Conservation (phyloP, 441 rosid genomes). For the Populus hybrid region DNA sequence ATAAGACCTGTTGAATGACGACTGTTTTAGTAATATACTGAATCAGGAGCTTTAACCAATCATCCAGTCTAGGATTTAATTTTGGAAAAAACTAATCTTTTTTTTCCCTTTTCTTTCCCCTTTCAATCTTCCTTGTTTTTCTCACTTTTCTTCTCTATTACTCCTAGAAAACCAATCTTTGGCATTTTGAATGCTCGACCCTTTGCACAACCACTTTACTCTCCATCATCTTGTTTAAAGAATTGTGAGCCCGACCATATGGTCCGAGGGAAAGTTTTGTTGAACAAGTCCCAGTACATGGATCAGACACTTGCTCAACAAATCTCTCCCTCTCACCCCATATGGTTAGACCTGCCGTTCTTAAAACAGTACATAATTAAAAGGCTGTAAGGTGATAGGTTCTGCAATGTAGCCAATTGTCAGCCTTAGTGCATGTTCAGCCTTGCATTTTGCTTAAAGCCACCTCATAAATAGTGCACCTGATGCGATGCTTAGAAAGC, state of each 20-base stretch:
- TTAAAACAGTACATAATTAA: not conserved
- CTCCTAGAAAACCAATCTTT: not conserved
- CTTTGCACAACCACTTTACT: not conserved
- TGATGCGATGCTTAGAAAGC: not conserved
- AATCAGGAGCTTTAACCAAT: not conserved
- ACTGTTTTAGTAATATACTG: not conserved
- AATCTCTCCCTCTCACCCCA: not conserved
- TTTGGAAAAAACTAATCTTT: not conserved
- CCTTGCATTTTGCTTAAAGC: not conserved
- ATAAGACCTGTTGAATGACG: not conserved
- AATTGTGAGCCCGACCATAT: not conserved
- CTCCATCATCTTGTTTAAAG: not conserved
- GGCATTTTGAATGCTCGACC: not conserved
- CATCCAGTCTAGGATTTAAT: not conserved
- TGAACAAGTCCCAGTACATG: not conserved
- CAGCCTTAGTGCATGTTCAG: not conserved
- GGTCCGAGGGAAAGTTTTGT: no score
- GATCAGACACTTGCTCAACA: not conserved
- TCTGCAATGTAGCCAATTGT: no score
- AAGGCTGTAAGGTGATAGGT: no score
- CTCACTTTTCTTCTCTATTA: not conserved
- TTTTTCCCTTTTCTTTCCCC: not conserved
- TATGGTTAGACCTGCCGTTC: not conserved
- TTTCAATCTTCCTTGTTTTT: not conserved
- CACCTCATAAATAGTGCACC: not conserved